A percentile compares a stretch with the other conserved stretches of the same genome.
Evolutionary conservation across 768 basidiomycete genomes (phyloP).

Genomic region (Tricholoma sp.): DNA sequence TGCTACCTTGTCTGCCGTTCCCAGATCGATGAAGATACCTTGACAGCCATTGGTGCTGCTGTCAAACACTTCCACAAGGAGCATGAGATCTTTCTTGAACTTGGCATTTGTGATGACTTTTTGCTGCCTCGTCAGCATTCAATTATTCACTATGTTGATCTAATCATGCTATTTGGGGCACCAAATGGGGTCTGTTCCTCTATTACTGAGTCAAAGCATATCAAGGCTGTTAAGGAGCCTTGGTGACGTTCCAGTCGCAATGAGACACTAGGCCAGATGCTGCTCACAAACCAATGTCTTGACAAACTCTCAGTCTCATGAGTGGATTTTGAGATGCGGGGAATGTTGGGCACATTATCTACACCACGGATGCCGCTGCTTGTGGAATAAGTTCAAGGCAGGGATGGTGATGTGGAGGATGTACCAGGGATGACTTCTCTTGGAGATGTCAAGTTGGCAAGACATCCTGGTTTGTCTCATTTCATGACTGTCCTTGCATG

Average conservation of each 20-base stretch:
- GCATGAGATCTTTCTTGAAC: not conserved
- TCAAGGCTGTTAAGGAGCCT: not conserved
- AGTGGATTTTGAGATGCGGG: not conserved
- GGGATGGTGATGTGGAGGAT: not conserved
- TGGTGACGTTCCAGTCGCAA: not conserved
- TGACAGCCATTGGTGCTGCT: not conserved
- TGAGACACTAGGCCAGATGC: not conserved
- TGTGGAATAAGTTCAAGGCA: too few relatives aligned
- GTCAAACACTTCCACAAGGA: not conserved
- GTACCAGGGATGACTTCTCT: not conserved
- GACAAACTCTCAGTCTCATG: not conserved
- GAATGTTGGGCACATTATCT: not conserved
- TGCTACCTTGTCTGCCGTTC: constrained; percentile 17
- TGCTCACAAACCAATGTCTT: not conserved
- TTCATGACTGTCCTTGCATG: not conserved
- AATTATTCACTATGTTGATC: not conserved
- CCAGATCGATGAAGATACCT: constrained; percentile 4
- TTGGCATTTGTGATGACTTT: constrained; percentile 1
- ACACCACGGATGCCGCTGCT: too few relatives aligned
- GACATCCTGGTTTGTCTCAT: not conserved
- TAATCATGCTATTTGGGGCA: constrained; percentile 7
- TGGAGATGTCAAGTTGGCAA: not conserved
- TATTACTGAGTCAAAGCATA: constrained; percentile 22
- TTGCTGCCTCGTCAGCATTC: constrained; percentile 3
- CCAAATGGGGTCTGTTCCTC: constrained; percentile 27